Conservation (phyloP, 2,329 filamentous ascomycete species). For the Aschersonia sp. region DNA sequence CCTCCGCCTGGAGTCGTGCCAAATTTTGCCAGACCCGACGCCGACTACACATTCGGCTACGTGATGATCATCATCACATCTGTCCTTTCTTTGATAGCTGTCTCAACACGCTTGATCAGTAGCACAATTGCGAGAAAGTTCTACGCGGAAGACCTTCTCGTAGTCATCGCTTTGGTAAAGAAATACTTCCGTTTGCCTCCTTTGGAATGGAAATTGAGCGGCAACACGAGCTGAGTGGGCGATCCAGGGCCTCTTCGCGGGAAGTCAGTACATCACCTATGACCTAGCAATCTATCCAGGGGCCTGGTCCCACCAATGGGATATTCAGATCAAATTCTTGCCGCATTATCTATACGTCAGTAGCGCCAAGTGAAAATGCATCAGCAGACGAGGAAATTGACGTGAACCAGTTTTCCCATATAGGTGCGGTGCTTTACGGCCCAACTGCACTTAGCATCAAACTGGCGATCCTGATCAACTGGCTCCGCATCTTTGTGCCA, state of each 20-base stretch:
- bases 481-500: not conserved
- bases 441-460: not conserved
- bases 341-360: not conserved
- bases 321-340: not conserved
- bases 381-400: not conserved
- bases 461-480: not conserved
- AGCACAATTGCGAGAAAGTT: not conserved
- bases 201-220: not conserved
- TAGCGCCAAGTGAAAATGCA: not conserved
- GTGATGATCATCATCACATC: not conserved
- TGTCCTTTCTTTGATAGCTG: not conserved
- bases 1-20: not conserved
- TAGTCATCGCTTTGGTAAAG: not conserved
- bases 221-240: not conserved
- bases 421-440: not conserved
- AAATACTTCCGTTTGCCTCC: not conserved
- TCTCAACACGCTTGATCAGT: not conserved
- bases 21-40: not conserved
- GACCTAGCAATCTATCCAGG: not conserved
- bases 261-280: not conserved
- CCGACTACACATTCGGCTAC: not conserved
- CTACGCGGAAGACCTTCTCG: not conserved
- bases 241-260: not conserved
- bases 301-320: not conserved
- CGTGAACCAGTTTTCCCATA: not conserved